These are phyloP conservation scores for Lichtheimia hyalospora DNA, from an alignment of 371 early-diverging fungal genomes.

Conservation along the genomic window DNA sequence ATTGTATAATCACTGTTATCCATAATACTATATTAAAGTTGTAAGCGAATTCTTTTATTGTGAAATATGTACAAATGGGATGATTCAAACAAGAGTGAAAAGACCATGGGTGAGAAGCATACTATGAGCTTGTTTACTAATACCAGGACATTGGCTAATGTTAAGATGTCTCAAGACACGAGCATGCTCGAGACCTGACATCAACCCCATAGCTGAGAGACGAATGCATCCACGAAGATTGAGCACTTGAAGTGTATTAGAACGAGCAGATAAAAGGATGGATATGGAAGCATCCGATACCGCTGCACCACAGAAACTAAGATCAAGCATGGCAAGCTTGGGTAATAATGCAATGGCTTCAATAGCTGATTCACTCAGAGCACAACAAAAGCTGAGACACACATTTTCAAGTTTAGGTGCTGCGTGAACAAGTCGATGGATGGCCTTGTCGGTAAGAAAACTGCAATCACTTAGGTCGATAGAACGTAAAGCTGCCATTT, in stretches of 20 bases:
- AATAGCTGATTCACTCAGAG: slow-evolving; percentile 67
- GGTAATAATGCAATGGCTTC: slow-evolving; percentile 46
- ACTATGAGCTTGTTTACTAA: slow-evolving; percentile 3
- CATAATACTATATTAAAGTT: too few relatives aligned
- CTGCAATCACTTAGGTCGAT: slow-evolving; percentile 77
- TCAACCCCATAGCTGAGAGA: slow-evolving; percentile 55
- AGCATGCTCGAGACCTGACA: slow-evolving; percentile 17
- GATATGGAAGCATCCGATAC: slow-evolving; percentile 67
- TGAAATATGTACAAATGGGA: too few relatives aligned
- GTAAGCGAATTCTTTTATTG: too few relatives aligned
- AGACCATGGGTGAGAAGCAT: background rate
- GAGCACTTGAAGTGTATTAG: slow-evolving; percentile 2
- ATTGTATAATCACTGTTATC: too few relatives aligned
- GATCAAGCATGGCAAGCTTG: slow-evolving; percentile 57
- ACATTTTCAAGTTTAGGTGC: slow-evolving; percentile 59
- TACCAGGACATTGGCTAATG: slow-evolving; percentile 22
- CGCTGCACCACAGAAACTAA: slow-evolving; percentile 76
- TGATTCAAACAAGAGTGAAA: too few relatives aligned
- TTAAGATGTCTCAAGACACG: slow-evolving; percentile 11
- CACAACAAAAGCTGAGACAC: slow-evolving; percentile 79
- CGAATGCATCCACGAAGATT: slow-evolving; percentile 61
- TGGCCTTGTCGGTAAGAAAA: slow-evolving; percentile 73
- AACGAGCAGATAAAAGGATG: slow-evolving; percentile 27
- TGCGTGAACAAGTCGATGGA: slow-evolving; percentile 48
- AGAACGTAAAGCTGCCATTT: slow-evolving; percentile 39